Conservation (phyloP, 192 early-diverging fungal genomes). For the Mortierella alpina region DNA sequence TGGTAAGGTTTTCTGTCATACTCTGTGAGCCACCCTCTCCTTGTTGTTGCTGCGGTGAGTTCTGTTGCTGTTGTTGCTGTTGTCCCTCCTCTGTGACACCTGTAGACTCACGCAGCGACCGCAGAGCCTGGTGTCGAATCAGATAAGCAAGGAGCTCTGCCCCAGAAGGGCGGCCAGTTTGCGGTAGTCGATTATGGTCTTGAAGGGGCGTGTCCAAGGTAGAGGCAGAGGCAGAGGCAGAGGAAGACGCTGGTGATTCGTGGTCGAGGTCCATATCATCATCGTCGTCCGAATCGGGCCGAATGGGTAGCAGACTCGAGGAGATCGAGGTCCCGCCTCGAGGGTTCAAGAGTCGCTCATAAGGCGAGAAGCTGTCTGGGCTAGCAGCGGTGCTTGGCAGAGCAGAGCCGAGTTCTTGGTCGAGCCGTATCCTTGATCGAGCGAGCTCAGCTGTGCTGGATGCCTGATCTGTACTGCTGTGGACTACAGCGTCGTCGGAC, state of each 20-base stretch:
- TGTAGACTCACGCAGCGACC: conserved; percentile 10
- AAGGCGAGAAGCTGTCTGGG: conserved; percentile 14
- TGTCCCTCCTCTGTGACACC: not conserved
- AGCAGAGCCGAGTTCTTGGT: conserved; percentile 7
- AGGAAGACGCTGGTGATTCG: too few relatives aligned
- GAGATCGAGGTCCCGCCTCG: conserved; percentile 42
- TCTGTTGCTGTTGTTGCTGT: too few relatives aligned
- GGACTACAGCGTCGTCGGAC: too few relatives aligned
- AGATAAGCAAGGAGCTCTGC: conserved; percentile 23
- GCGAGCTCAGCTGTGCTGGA: not conserved
- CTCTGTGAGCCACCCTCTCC: too few relatives aligned
- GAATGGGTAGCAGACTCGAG: conserved; percentile 30
- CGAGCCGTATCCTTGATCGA: conserved; percentile 8
- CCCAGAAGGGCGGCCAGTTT: not conserved
- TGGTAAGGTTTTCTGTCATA: too few relatives aligned
- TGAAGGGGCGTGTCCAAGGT: not conserved
- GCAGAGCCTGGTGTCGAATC: conserved; percentile 19
- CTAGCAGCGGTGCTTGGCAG: not conserved
- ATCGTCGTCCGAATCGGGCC: conserved; percentile 41
- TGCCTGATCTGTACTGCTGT: too few relatives aligned
- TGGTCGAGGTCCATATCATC: conserved; percentile 14
- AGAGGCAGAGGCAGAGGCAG: not conserved
- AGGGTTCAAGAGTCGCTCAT: conserved; percentile 20
- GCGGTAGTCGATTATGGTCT: conserved; percentile 1
- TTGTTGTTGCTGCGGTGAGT: not conserved